phyloP scores from a whole-genome alignment of 345 rosid genomes.

The Cardamine occulta region DNA sequence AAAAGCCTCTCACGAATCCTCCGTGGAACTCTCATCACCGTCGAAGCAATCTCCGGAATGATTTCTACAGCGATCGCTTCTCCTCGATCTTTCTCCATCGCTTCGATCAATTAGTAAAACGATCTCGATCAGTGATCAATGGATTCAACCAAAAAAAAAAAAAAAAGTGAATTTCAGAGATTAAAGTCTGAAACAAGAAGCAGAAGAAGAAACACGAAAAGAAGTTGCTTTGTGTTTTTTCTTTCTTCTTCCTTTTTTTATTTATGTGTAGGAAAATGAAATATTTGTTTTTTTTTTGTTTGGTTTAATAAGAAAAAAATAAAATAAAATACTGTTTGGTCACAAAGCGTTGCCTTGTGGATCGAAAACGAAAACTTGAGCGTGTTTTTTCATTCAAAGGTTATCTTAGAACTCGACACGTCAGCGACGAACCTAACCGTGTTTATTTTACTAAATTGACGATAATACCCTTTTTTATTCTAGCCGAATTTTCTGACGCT shows the following conservation, averaged over 20 bases:
- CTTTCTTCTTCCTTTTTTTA: conserved; percentile 14
- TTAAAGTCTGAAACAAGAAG: conserved; percentile 15
- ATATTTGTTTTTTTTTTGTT: not conserved
- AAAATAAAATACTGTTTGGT: conserved; percentile 40
- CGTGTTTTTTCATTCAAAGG: conserved; percentile 31
- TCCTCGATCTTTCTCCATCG: conserved; percentile 57
- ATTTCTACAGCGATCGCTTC: conserved; percentile 62
- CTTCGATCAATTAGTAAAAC: conserved; percentile 42
- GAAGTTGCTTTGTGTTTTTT: conserved; percentile 41
- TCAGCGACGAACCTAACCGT: conserved; percentile 46
- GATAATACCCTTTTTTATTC: conserved; percentile 27
- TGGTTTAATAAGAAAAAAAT: not conserved
- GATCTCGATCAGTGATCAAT: conserved; percentile 13
- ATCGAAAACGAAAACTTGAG: conserved; percentile 23
- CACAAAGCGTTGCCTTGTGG: conserved; percentile 46
- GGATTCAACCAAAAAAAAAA: not conserved
- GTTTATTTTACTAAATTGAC: conserved; percentile 9
- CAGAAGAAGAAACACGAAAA: conserved; percentile 18
- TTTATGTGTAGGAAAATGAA: not conserved
- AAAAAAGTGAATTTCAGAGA: conserved; percentile 22
- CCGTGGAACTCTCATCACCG: conserved; percentile 63
- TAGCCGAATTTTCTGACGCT: conserved; percentile 23
- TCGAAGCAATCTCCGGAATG: conserved; percentile 45
- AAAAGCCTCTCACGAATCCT: conserved; percentile 76
- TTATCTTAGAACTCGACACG: conserved; percentile 38